Evolutionary conservation across 176 grass and related monocot species (phyloP), one percentile per base, ranked within the genome.

Genomic region (Oryza punctata): DNA sequence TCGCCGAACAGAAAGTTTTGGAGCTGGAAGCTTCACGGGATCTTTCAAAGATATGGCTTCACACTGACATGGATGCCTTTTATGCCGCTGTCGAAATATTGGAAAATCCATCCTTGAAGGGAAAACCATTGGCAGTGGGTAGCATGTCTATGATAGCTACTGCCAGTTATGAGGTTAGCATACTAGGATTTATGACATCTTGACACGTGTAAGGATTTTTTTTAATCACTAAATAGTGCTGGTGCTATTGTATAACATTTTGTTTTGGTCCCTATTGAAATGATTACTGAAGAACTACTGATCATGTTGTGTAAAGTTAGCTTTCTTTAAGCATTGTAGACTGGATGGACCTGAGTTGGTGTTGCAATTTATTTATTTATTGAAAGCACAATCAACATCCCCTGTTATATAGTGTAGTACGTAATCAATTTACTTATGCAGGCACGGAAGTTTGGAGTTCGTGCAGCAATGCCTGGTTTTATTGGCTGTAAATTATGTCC

Each of bases 381-480:
- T 45, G 30, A 70, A 86, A 54, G 11, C 45, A 18, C 26, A 72
- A 61, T 30, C 78, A 72, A 65, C 38, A 35, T 37, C 38, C 8
- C 6, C 6, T 38, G 59, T 70, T 85, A 81, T 70, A 23, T 85
- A 47, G 69, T 78, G 3, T 19, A 40, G 4, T 25, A 2, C 76
- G 12, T 81, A 85, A 81, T 47, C 67, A 15, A 18, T 59, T 82
- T 72, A 80, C 83, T 91, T 11, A 77, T 84, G 63, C 88, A 98
- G 96, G 96, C 91, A 24, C 78, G 91, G 1, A 98, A 98, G 43
- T 98, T 90, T 86, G 96, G 96, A 43, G 87, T 98, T 32, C 91
- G 96, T 91, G 96, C 96, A 80, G 96, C 96, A 68, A 98, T 98
- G 96, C 96, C 96, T 85, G 96, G 96, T 86, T 98, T 98, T 85